Evolutionary conservation across 1,284 basidiomycete species (phyloP).

Genomic region (Veloporphyrellus conicus): DNA sequence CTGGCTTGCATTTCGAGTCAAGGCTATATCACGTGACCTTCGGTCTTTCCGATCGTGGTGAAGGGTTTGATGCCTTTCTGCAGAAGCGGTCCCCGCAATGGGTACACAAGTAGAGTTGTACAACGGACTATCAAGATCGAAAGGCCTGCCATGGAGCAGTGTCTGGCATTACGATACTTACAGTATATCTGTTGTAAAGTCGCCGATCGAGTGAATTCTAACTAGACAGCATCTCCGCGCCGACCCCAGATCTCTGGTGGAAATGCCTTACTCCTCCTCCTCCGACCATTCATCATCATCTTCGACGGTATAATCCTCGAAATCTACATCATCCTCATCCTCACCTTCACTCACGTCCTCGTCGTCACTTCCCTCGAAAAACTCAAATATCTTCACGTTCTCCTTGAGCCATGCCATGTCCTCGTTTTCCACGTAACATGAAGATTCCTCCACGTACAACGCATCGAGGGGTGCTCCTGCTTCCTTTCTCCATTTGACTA

Average conservation of each 20-base stretch:
- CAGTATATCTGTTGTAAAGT: neutral
- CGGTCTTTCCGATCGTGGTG: conserved; percentile 63
- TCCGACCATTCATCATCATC: neutral
- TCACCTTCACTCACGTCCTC: conserved; percentile 32
- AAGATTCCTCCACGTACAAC: conserved; percentile 44
- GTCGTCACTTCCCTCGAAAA: conserved; percentile 46
- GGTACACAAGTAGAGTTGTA: conserved; percentile 23
- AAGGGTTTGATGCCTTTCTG: conserved; percentile 62
- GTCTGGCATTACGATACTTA: no score
- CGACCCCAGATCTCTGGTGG: no score
- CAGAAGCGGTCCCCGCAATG: conserved; percentile 53
- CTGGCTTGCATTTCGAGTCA: conserved; percentile 59
- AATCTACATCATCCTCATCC: conserved; percentile 32
- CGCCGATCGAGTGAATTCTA: neutral
- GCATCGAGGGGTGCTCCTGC: conserved; percentile 42
- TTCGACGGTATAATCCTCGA: conserved; percentile 18
- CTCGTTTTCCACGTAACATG: conserved; percentile 33
- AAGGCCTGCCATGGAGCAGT: no score
- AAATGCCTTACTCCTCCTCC: neutral
- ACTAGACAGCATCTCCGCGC: neutral
- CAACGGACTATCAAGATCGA: no score
- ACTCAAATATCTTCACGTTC: conserved; percentile 45
- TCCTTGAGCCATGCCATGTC: conserved; percentile 46
- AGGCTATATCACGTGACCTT: conserved; percentile 64
- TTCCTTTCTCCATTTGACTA: conserved; percentile 43